Percentiles rank a stretch among this genome's conserved stretches.
These are phyloP conservation scores for Saccharum officinarum DNA, from an alignment of 176 grass and related monocot genomes.

Conservation along the genomic window DNA sequence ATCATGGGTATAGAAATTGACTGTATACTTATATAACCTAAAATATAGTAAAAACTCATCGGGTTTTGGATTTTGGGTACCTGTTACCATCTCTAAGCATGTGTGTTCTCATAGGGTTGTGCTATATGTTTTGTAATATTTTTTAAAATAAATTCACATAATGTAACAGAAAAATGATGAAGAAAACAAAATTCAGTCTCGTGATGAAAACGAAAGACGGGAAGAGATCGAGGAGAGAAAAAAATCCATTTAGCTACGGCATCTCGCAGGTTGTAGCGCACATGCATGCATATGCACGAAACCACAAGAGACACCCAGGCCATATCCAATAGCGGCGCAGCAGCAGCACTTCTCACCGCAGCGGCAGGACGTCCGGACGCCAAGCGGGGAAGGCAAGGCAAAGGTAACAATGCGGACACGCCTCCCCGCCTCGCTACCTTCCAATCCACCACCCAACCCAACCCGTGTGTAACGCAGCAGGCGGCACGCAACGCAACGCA, in stretches of 20 bases:
- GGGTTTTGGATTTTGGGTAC: no score
- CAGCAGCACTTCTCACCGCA: not conserved
- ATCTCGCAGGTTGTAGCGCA: not conserved
- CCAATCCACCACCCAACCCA: not conserved
- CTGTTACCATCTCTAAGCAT: no score
- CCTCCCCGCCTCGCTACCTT: constrained; percentile 36
- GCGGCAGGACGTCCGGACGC: not conserved
- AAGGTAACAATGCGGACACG: constrained; percentile 51
- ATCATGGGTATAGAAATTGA: no score
- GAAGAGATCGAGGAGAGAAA: no score
- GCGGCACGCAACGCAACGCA: not conserved
- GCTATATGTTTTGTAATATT: no score
- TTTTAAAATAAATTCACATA: not conserved
- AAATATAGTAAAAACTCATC: no score
- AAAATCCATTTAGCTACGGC: not conserved
- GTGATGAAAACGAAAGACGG: not conserved
- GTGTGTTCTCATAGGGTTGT: no score
- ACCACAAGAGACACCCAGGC: not conserved
- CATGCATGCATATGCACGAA: not conserved
- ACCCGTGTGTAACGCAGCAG: not conserved
- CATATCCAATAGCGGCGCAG: not conserved
- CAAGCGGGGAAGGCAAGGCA: constrained; percentile 29
- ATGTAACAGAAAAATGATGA: not conserved
- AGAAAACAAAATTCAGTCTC: not conserved
- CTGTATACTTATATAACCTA: no score